These are phyloP conservation scores for Peterozyma xylosa DNA, from an alignment of 805 yeast genomes.

Conservation along the genomic window DNA sequence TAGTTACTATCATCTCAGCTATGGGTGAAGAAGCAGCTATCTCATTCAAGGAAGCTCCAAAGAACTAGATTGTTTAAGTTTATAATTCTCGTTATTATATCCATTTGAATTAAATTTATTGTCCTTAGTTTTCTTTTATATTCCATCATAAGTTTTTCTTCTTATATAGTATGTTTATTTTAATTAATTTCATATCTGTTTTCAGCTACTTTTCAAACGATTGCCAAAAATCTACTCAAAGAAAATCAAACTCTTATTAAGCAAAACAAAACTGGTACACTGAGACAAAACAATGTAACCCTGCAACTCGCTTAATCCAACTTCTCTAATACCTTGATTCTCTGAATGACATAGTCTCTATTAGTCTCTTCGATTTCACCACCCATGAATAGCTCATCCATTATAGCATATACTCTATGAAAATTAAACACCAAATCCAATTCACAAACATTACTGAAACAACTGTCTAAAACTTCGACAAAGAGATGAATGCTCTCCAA, in stretches of 20 bases:
- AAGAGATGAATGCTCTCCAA: slow-evolving; percentile 80
- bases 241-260: too few species aligned
- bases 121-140: too few species aligned
- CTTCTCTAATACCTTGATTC: slow-evolving; percentile 59
- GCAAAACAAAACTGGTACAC: too few species aligned
- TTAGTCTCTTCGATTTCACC: slow-evolving; percentile 90
- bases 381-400: slow-evolving; percentile 83
- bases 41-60: slow-evolving; percentile 98
- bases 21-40: slow-evolving; percentile 99
- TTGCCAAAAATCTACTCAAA: too few species aligned
- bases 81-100: not conserved
- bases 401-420: slow-evolving; percentile 69
- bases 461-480: slow-evolving; percentile 81
- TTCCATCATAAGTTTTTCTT: not conserved
- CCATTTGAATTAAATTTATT: not conserved
- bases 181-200: not conserved
- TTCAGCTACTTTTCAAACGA: not conserved
- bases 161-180: not conserved
- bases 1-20: slow-evolving; percentile 94
- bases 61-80: slow-evolving; percentile 22
- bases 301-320: slow-evolving; percentile 31
- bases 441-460: slow-evolving; percentile 89
- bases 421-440: slow-evolving; percentile 89
- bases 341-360: slow-evolving; percentile 54
- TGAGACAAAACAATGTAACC: too few species aligned